Base-by-base conservation (phyloP, 2,329 filamentous ascomycete genomes). In the Neocatenulostroma microsporum region DNA sequence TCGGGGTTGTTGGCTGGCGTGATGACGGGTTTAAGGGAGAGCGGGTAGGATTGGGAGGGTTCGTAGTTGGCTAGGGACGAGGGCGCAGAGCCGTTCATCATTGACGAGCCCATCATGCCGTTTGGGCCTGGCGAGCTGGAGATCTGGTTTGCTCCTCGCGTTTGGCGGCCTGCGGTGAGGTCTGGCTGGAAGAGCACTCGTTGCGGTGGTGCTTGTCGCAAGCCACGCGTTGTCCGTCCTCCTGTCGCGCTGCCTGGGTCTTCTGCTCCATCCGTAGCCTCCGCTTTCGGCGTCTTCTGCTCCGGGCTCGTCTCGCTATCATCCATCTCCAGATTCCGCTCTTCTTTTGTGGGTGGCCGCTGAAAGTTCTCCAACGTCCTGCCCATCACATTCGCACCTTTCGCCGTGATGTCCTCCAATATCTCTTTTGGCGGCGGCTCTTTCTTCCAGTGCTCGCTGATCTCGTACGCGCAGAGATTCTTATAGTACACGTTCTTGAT, bases 401-500 rank as follows among this genome's bases (percentile, higher is more conserved):
- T 91, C 6, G 86, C 87, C 6, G 85, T 73, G 19, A 74, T 58
- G 40, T 87, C 79, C 61, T 94, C 87, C 21, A 94, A 69, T 31
- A 94, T 93, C 51, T 93, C 84, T 50, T 83, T 86, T 5, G 86
- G 85, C 12, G 87, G 87, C 0, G 87, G 87, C 44, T 87, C 84
- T 60, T 82, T 79, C 36, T 79, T 74, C 63, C 88, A 82, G 27
- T 87, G 65, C 9, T 78, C 81, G 30, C 76, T 76, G 53, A 94
- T 91, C 62, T 94, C 87, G 62, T 83, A 94, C 2, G 87, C 86
- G 10, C 68, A 71, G 23, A 94, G 73, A 53, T 89, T 86, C 61
- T 86, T 88, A 68, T 93, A 93, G 66, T 91, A 94, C 45, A 83
- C 79, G 38, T 83, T 82, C 65, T 94, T 94, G 38, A 94, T 68